Evolutionary conservation across 306 rosid genomes (phyloP).

Genomic region (Trichosanthes cucumerina): DNA sequence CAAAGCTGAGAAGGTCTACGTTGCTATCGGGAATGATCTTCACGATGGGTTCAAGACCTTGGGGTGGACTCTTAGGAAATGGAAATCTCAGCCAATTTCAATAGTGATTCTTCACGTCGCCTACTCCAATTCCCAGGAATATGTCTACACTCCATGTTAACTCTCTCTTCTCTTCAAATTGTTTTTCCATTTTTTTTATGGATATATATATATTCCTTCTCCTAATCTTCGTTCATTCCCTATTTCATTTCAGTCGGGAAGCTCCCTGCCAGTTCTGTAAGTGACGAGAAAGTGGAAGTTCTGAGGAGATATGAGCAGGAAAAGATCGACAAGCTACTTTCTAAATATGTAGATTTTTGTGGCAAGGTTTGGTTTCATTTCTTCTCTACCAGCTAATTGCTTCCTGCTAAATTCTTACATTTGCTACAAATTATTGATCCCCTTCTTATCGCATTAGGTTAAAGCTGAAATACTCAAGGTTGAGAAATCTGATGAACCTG

Average conservation of each 20-base stretch:
- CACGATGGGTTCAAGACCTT: constrained; percentile 62
- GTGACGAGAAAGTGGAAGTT: constrained; percentile 51
- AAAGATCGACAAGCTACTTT: constrained; percentile 34
- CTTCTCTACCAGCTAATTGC: background rate
- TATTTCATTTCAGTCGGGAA: constrained; percentile 45
- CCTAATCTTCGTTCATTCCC: constrained; percentile 1
- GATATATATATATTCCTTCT: constrained; percentile 18
- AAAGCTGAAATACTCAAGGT: constrained; percentile 37
- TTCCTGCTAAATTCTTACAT: background rate
- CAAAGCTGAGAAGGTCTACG: constrained; percentile 41
- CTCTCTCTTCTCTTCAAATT: background rate
- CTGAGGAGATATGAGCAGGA: constrained; percentile 39
- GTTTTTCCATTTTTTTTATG: background rate
- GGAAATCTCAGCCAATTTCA: constrained; percentile 63
- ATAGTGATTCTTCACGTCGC: constrained; percentile 52
- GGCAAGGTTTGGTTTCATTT: constrained; percentile 41
- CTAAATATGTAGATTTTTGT: constrained; percentile 46
- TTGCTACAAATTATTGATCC: background rate
- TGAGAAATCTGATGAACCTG: constrained; percentile 46
- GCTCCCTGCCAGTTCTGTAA: constrained; percentile 67
- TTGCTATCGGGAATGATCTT: constrained; percentile 58
- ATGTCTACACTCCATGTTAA: constrained; percentile 69
- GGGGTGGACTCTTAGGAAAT: constrained; percentile 59
- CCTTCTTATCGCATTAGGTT: constrained; percentile 29
- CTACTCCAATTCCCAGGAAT: constrained; percentile 29